Evolutionary conservation across 179 eudicot species (phyloP).

Genomic region (Spinacia oleracea): DNA sequence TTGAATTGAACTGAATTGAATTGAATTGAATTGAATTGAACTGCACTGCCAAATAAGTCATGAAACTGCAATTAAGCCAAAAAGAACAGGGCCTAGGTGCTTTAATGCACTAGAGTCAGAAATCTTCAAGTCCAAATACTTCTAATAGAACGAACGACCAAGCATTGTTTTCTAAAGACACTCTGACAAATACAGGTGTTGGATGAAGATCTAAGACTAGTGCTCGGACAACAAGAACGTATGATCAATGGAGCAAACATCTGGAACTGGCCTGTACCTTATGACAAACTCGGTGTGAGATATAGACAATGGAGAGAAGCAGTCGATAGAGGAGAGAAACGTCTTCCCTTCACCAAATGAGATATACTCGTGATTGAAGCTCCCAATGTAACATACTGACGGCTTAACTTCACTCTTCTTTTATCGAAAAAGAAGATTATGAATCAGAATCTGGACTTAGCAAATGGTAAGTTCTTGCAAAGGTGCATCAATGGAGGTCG

Average conservation of each 20-base stretch:
- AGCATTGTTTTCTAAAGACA: background rate
- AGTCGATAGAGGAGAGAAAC: conserved; percentile 62
- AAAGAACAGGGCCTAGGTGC: too few relatives aligned
- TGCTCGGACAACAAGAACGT: conserved; percentile 89
- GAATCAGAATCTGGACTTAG: background rate
- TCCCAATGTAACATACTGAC: conserved; percentile 17
- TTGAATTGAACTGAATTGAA: too few relatives aligned
- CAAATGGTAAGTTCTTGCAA: background rate
- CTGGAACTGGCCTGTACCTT: conserved; percentile 87
- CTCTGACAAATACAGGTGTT: conserved; percentile 48
- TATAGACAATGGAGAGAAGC: conserved; percentile 92
- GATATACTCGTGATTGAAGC: background rate
- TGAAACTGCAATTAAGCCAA: too few relatives aligned
- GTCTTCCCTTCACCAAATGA: conserved; percentile 49
- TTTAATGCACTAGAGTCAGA: too few relatives aligned
- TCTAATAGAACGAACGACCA: too few relatives aligned
- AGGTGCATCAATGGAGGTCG: background rate
- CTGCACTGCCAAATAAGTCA: too few relatives aligned
- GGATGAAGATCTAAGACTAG: conserved; percentile 85
- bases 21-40: too few relatives aligned
- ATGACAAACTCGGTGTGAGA: conserved; percentile 91
- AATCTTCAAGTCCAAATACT: background rate
- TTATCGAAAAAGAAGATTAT: background rate
- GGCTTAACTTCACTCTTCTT: conserved; percentile 8
- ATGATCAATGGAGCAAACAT: conserved; percentile 84